Evolutionary conservation across 441 rosid genomes (phyloP), one percentile per base, ranked within the genome.

Genomic region (Gossypium schwendimanii): DNA sequence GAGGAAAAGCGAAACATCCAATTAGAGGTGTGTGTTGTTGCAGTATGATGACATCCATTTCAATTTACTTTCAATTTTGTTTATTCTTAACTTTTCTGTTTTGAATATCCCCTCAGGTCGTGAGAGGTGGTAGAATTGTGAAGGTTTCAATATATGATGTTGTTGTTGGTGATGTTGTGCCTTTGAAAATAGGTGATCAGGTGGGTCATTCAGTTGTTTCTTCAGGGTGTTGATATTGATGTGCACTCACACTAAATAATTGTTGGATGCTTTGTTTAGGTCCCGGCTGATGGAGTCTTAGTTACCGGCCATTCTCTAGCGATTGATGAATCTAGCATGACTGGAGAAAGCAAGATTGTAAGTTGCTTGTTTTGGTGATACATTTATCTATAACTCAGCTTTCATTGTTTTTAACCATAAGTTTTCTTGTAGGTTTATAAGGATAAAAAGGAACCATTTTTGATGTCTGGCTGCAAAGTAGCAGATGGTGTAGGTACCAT

Each of bases 301-400:
- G 80, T 93, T 73, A 76, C 84, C 62, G 93, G 99, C 64, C 98
- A 96, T 81, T 96, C 99, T 77, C 97, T 96, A 78, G 88, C 93
- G 21, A 83, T 96, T 49, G 98, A 96, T 65, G 99, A 96, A 79
- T 96, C 99, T 70, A 96, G 99, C 93, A 96, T 96, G 99, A 96
- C 99, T 54, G 99, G 99, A 67, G 99, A 96, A 86, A 96, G 99
- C 90, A 86, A 89, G 82, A 85, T 80, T 79, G 99, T 96, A 26
- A 59, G 63, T 82, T 62, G 55, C 73, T 20, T 73, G 54, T 76
- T 73, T 39, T 54, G 41, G 45, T 72, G 10, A 61, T 80, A 23
- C 15, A 65, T 20, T 47, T 70, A 28, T 69, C 47, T 58, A 39
- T 47, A 69, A 11, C 55, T 49, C 4, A 72, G 41, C 49, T 63